phyloP scores from a whole-genome alignment of 2,329 filamentous ascomycete species.

The Verticillium isaacii region DNA sequence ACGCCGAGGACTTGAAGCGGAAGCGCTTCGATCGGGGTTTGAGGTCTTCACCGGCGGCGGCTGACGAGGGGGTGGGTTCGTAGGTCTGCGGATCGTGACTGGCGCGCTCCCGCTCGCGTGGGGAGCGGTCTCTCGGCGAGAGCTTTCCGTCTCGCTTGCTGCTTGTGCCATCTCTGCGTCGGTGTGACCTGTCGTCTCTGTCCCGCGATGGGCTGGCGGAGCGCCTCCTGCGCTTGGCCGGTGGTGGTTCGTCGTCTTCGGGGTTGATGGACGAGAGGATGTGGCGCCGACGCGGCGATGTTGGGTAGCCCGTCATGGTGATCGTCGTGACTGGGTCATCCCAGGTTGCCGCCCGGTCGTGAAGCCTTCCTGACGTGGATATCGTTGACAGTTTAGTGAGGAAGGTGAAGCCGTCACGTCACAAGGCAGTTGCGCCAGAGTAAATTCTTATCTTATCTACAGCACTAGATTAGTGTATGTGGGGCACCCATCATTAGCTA shows the following conservation, averaged over 20 bases:
- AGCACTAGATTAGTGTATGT: neutral
- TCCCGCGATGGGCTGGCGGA: neutral
- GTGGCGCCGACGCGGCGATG: conserved; percentile 38
- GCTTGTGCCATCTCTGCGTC: neutral
- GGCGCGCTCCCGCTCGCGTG: neutral
- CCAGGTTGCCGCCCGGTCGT: neutral
- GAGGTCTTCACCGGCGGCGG: conserved; percentile 1
- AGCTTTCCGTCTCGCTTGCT: neutral
- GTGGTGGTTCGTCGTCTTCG: conserved; percentile 8
- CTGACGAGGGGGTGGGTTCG: neutral
- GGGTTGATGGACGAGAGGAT: conserved; percentile 46
- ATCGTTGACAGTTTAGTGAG: neutral
- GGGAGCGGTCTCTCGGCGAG: neutral
- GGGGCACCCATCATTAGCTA: neutral
- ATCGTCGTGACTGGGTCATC: neutral
- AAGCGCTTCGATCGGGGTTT: conserved; percentile 26
- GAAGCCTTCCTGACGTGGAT: neutral
- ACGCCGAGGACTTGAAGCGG: conserved; percentile 35
- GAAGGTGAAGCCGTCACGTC: neutral
- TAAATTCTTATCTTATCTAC: neutral
- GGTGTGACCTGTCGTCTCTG: neutral
- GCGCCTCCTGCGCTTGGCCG: neutral
- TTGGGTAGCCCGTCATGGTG: conserved; percentile 25
- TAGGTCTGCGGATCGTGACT: neutral
- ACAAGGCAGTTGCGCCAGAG: neutral